Conservation (phyloP, 2,329 filamentous ascomycete species). For the Fusarium chuoi region DNA sequence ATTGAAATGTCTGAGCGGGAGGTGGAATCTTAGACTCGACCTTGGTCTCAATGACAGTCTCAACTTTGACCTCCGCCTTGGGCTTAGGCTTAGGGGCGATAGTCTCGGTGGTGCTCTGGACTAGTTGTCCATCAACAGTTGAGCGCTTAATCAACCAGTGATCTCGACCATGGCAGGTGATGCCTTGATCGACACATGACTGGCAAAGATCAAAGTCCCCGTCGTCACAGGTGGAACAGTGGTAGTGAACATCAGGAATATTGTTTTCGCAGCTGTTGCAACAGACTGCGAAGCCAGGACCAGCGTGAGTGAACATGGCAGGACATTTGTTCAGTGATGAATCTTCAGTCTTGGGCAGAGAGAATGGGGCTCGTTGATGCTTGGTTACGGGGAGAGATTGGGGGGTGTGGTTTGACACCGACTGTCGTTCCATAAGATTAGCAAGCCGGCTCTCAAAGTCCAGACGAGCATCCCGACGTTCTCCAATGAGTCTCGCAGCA, state of each 20-base stretch:
- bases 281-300: conserved; percentile 77
- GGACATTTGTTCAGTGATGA: neutral
- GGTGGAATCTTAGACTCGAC: conserved; percentile 38
- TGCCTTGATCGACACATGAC: conserved; percentile 77
- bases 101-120: conserved; percentile 87
- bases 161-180: conserved; percentile 78
- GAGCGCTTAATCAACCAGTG: conserved; percentile 97
- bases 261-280: conserved; percentile 89
- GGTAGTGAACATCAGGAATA: conserved; percentile 87
- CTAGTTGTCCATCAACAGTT: conserved; percentile 79
- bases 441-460: conserved; percentile 45
- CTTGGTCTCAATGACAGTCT: conserved; percentile 34
- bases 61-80: conserved; percentile 39
- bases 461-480: conserved; percentile 35
- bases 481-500: conserved; percentile 40
- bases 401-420: conserved; percentile 10
- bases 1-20: conserved; percentile 14
- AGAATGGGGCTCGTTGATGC: conserved; percentile 9
- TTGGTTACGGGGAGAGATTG: neutral
- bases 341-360: neutral
- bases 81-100: conserved; percentile 69
- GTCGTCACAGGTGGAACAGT: conserved; percentile 92
- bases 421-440: conserved; percentile 41
- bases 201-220: conserved; percentile 96
- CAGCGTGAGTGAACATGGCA: conserved; percentile 24